Conservation (phyloP, 257 asterid genomes). For the Schizonepeta tenuifolia region DNA sequence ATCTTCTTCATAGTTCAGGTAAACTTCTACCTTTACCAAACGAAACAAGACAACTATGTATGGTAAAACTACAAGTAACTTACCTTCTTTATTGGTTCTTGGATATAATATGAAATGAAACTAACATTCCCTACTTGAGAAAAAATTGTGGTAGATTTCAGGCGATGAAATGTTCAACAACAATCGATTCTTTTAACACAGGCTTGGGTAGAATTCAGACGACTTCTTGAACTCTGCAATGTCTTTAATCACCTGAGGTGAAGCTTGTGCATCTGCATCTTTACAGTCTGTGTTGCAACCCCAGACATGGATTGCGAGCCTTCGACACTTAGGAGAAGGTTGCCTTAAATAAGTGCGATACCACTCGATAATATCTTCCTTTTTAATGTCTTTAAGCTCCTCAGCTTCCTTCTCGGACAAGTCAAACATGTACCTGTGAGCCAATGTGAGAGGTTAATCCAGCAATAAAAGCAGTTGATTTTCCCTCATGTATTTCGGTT, state of each 20-base stretch:
- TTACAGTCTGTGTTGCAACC: constrained; percentile 72
- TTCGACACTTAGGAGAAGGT: constrained; percentile 87
- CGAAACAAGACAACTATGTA: background rate
- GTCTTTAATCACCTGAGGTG: constrained; percentile 64
- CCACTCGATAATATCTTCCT: constrained; percentile 75
- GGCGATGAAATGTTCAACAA: constrained; percentile 9
- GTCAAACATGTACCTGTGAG: constrained; percentile 93
- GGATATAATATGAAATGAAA: background rate
- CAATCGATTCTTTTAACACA: constrained; percentile 44
- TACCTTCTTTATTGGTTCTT: background rate
- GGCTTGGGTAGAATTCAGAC: constrained; percentile 69
- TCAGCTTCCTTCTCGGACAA: constrained; percentile 76
- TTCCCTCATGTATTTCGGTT: background rate
- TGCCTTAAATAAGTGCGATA: constrained; percentile 59
- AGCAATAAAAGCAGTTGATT: background rate
- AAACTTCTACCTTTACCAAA: background rate
- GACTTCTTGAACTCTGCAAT: constrained; percentile 59
- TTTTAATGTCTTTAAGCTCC: constrained; percentile 59
- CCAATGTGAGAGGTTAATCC: constrained; percentile 19
- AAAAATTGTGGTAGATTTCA: background rate
- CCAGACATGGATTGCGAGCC: constrained; percentile 90
- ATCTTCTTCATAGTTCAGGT: background rate
- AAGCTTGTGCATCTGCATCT: constrained; percentile 38
- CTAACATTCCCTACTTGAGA: background rate
- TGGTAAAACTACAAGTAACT: background rate